Evolutionary conservation across 176 grass and related monocot genomes (phyloP).

Genomic region (Elymus sibiricus): DNA sequence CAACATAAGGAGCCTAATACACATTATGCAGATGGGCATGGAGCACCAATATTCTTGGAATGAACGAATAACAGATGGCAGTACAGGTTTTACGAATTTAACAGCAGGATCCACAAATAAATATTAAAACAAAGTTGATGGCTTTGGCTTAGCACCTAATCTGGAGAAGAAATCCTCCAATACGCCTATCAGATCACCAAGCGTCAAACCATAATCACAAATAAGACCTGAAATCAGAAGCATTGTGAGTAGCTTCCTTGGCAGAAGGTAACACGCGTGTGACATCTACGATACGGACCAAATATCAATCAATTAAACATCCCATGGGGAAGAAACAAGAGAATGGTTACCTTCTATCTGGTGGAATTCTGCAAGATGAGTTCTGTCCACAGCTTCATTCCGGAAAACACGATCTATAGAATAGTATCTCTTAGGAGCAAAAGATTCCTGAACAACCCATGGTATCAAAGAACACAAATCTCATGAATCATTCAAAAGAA

Average conservation of each 20-base stretch:
- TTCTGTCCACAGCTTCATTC: conserved; percentile 95
- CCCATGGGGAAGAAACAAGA: conserved; percentile 10
- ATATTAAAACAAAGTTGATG: not conserved
- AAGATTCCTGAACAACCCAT: conserved; percentile 53
- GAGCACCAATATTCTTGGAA: not conserved
- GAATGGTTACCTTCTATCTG: conserved; percentile 82
- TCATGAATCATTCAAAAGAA: not conserved
- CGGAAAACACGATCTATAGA: conserved; percentile 93
- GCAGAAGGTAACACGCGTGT: not conserved
- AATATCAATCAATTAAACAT: not conserved
- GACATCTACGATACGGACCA: not conserved
- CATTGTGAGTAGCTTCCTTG: conserved; percentile 9
- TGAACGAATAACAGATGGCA: not conserved
- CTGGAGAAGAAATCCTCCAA: conserved; percentile 94
- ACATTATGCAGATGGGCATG: not conserved
- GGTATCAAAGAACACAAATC: not conserved
- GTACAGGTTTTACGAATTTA: not conserved
- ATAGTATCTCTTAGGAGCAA: conserved; percentile 91
- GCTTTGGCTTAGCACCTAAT: conserved; percentile 45
- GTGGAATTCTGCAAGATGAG: conserved; percentile 98
- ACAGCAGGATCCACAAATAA: not conserved
- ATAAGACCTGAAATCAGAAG: conserved; percentile 65
- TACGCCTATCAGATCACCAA: conserved; percentile 94
- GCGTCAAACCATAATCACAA: conserved; percentile 84
- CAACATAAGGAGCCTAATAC: not conserved